Base-by-base conservation (phyloP, 192 early-diverging fungal species). In the Coemansia sp. region DNA sequence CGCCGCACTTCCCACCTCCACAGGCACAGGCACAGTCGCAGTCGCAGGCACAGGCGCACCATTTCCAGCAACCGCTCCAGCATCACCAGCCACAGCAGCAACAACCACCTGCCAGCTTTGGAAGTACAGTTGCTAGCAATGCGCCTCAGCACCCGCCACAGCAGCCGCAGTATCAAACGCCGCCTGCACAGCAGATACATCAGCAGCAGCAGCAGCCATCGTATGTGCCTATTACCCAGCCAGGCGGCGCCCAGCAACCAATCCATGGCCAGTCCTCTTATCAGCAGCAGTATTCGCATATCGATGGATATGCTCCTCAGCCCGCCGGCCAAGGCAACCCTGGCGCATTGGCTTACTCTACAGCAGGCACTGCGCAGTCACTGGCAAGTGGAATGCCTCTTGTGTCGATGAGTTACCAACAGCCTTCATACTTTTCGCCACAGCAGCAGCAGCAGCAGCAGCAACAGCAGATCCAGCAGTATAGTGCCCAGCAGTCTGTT, bases 371-470 rank as follows among this genome's bases (percentile, higher is more conserved):
- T 34, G 32, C n/a, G 8, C 34, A 52, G 47, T 39, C 34, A 14
- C 62, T 64, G 54, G 35, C 58, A 11, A 42, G 48, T 20, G 65
- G 56, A 57, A 32, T 34, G 2, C 55, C 57, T 13, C 58, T 65
- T n/a, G 58, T 36, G 6, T 63, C 67, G 23, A 36, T 58, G 11
- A 60, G 67, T 23, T 69, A 75, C 30, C 67, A 75, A 36, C 67
- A 75, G 35, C 63, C 35, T 1, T 34, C 55, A 14, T 59, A 74
- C 22, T 62, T 67, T 25, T 60, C 58, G 6, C 69, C 57, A 6
- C 69, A 60, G 56, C 63, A 60, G 13, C 32, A 65, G 58, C 56
- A 58, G 48, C 27, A 14, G 14, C 64, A 56, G 19, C 45, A 20
- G 28, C 55, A 49, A 25, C 30, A 18, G n/a, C 48, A 58, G 28